Evolutionary conservation across 306 rosid species (phyloP).

Genomic region (Acacia acuminata): DNA sequence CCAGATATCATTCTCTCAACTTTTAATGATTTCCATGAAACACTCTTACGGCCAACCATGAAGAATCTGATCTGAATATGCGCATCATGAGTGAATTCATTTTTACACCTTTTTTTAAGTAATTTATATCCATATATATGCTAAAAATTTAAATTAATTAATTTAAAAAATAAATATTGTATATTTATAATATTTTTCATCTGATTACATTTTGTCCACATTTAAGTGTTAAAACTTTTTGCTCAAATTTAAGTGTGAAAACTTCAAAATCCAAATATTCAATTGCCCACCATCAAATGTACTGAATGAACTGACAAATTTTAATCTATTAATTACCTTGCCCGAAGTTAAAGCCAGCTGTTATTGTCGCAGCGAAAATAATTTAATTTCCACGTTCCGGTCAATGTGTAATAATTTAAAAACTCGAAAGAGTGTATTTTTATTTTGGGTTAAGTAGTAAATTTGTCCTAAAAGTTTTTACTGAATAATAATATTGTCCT

Average conservation of each 20-base stretch:
- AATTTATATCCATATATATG: background rate
- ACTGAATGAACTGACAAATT: background rate
- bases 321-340: background rate
- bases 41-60: background rate
- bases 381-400: background rate
- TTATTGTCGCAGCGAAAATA: background rate
- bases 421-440: background rate
- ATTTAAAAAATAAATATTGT: no score
- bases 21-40: background rate
- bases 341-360: background rate
- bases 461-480: no score
- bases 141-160: background rate
- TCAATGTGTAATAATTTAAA: background rate
- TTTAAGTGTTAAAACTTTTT: no score
- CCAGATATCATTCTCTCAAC: no score
- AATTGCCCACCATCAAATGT: no score
- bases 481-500: no score
- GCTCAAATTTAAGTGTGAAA: no score
- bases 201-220: background rate
- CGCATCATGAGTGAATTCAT: background rate
- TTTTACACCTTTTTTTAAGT: background rate
- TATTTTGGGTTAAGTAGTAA: no score
- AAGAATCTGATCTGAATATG: background rate
- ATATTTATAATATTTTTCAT: no score
- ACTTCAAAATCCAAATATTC: no score